A percentile compares a stretch with the other conserved stretches of the same genome.
Evolutionary conservation across 306 rosid genomes (phyloP).

Genomic region (Vigna reflexopilosa): DNA sequence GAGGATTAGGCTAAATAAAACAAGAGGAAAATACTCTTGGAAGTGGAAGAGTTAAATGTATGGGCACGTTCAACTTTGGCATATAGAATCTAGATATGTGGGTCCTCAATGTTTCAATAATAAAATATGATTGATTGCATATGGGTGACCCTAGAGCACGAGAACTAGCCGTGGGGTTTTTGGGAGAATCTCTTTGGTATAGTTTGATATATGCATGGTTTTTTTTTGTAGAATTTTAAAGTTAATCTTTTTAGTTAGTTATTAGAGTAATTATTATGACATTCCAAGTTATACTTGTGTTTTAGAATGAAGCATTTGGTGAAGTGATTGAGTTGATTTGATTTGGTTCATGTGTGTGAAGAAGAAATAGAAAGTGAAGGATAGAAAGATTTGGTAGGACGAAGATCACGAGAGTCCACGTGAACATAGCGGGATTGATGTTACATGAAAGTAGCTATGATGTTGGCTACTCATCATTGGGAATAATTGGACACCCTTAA

Average conservation of each 20-base stretch:
- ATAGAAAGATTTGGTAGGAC: slow-evolving; percentile 42
- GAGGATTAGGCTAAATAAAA: slow-evolving; percentile 54
- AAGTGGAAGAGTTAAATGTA: slow-evolving; percentile 48
- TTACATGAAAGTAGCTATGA: slow-evolving; percentile 42
- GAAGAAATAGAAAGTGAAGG: slow-evolving; percentile 31
- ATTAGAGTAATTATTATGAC: no score
- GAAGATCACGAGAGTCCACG: slow-evolving; percentile 85
- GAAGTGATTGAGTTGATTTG: no score
- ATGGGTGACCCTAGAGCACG: slow-evolving; percentile 63
- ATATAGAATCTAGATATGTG: slow-evolving; percentile 85
- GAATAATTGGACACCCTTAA: slow-evolving; percentile 45
- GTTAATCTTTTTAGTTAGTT: no score
- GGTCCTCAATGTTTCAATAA: slow-evolving; percentile 53
- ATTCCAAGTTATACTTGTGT: no score
- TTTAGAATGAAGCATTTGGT: no score
- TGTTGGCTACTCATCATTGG: slow-evolving; percentile 54
- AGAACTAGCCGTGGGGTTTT: slow-evolving; percentile 55
- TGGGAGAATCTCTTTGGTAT: slow-evolving; percentile 55
- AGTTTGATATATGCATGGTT: slow-evolving; percentile 24
- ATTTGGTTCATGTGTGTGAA: background rate
- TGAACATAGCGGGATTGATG: slow-evolving; percentile 68
- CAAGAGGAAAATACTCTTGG: slow-evolving; percentile 60
- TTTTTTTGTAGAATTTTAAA: no score
- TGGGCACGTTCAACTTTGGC: slow-evolving; percentile 59
- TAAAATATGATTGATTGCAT: slow-evolving; percentile 51